phyloP scores from a whole-genome alignment of 768 basidiomycete genomes.

The Coprinopsis strossmayeri region DNA sequence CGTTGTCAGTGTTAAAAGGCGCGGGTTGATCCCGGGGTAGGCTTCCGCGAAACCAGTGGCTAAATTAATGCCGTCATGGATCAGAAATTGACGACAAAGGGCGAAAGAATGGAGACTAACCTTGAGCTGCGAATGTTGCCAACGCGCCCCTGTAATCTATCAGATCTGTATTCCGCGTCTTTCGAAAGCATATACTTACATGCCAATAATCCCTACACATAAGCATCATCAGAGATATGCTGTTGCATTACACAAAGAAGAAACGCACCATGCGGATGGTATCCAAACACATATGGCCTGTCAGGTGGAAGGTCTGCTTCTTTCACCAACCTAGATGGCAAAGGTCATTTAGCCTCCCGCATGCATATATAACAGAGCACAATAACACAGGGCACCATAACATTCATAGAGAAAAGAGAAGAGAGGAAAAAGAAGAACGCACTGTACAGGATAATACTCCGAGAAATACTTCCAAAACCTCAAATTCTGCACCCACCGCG shows the following conservation, averaged over 20 bases:
- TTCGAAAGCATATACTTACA: slow-evolving; percentile 47
- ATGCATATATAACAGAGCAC: no score
- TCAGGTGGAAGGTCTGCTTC: slow-evolving; percentile 89
- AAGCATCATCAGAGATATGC: slow-evolving; percentile 7
- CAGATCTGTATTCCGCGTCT: neutral
- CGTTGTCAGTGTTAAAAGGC: slow-evolving; percentile 83
- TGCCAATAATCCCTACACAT: slow-evolving; percentile 85
- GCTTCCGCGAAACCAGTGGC: slow-evolving; percentile 85
- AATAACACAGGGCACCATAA: slow-evolving; percentile 9
- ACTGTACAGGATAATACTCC: slow-evolving; percentile 88
- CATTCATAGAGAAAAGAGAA: neutral
- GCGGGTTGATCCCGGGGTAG: slow-evolving; percentile 90
- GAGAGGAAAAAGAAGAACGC: slow-evolving; percentile 26
- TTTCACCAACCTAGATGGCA: slow-evolving; percentile 30
- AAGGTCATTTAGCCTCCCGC: slow-evolving; percentile 23
- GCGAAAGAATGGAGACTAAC: slow-evolving; percentile 27
- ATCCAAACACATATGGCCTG: slow-evolving; percentile 93
- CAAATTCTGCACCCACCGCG: slow-evolving; percentile 64
- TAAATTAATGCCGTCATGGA: no score
- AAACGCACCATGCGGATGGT: slow-evolving; percentile 87
- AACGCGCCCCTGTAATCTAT: slow-evolving; percentile 68
- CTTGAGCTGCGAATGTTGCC: slow-evolving; percentile 95
- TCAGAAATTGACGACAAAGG: no score
- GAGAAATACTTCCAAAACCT: slow-evolving; percentile 88
- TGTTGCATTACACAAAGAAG: neutral